Percentiles rank a stretch among this genome's conserved stretches.
These are phyloP conservation scores for Epichloe coenophiala DNA, from an alignment of 2,329 filamentous ascomycete species.

Conservation along the genomic window DNA sequence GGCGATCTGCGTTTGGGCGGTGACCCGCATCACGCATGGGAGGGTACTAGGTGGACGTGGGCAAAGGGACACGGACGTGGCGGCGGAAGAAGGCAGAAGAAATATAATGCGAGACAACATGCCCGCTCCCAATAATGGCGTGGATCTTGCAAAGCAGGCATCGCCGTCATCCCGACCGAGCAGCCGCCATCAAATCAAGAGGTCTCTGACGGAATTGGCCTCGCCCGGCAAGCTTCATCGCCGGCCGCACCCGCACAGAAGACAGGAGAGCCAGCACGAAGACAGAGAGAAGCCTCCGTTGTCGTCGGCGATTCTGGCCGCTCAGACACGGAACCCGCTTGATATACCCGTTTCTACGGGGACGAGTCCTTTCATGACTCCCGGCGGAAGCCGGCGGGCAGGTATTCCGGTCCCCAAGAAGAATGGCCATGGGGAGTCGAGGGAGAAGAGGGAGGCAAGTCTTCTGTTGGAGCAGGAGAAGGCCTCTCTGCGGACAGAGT, in stretches of 20 bases:
- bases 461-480: slow-evolving; percentile 24
- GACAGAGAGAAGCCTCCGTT: slow-evolving; percentile 12
- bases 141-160: not conserved
- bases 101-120: slow-evolving; percentile 1
- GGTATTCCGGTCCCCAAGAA: slow-evolving; percentile 24
- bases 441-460: slow-evolving; percentile 29
- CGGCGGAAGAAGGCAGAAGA: not conserved
- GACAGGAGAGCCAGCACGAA: slow-evolving; percentile 15
- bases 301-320: slow-evolving; percentile 3
- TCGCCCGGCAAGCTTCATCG: slow-evolving; percentile 31
- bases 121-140: slow-evolving; percentile 5
- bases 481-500: slow-evolving; percentile 20
- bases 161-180: slow-evolving; percentile 9
- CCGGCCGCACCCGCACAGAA: slow-evolving; percentile 21
- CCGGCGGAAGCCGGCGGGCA: slow-evolving; percentile 28
- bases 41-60: not conserved
- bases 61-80: not conserved
- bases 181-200: slow-evolving; percentile 38
- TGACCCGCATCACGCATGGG: slow-evolving; percentile 3
- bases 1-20: not conserved
- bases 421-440: slow-evolving; percentile 18
- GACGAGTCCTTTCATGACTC: slow-evolving; percentile 29
- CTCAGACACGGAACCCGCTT: slow-evolving; percentile 26
- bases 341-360: slow-evolving; percentile 33
- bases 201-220: slow-evolving; percentile 41